Conservation (phyloP, 306 rosid genomes). For the Benincasa hispida region DNA sequence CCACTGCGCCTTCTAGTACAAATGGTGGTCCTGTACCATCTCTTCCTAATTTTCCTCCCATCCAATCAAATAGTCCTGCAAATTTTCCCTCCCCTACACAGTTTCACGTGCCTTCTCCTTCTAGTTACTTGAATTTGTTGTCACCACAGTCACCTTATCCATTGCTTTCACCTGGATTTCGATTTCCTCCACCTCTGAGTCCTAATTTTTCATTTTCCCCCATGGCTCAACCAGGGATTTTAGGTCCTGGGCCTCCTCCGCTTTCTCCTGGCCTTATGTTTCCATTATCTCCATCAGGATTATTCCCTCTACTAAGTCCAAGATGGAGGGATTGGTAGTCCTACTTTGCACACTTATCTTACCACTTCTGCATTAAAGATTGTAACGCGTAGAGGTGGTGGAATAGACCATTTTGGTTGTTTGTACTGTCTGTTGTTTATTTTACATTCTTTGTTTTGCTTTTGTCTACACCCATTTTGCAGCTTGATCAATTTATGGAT, state of each 20-base stretch:
- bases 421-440: slow-evolving; percentile 3
- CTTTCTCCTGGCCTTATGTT: slow-evolving; percentile 66
- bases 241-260: slow-evolving; percentile 94
- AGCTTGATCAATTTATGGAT: slow-evolving; percentile 2
- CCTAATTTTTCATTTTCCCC: slow-evolving; percentile 75
- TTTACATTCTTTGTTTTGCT: slow-evolving; percentile 22
- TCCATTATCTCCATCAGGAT: slow-evolving; percentile 73
- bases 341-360: slow-evolving; percentile 13
- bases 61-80: slow-evolving; percentile 39
- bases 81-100: slow-evolving; percentile 80
- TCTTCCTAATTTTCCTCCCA: slow-evolving; percentile 30
- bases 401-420: slow-evolving; percentile 19
- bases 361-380: slow-evolving; percentile 13
- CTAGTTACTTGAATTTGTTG: slow-evolving; percentile 47
- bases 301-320: slow-evolving; percentile 71
- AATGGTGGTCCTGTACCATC: slow-evolving; percentile 40
- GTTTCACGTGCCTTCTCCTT: slow-evolving; percentile 76
- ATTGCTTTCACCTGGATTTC: slow-evolving; percentile 70
- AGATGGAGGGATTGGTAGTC: slow-evolving; percentile 68
- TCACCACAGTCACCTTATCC: slow-evolving; percentile 82
- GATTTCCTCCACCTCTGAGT: slow-evolving; percentile 54
- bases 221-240: slow-evolving; percentile 61
- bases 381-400: slow-evolving; percentile 34
- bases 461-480: slow-evolving; percentile 19
- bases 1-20: slow-evolving; percentile 36